Conservation (phyloP, 495 filamentous ascomycete species). For the Terfezia claveryi region DNA sequence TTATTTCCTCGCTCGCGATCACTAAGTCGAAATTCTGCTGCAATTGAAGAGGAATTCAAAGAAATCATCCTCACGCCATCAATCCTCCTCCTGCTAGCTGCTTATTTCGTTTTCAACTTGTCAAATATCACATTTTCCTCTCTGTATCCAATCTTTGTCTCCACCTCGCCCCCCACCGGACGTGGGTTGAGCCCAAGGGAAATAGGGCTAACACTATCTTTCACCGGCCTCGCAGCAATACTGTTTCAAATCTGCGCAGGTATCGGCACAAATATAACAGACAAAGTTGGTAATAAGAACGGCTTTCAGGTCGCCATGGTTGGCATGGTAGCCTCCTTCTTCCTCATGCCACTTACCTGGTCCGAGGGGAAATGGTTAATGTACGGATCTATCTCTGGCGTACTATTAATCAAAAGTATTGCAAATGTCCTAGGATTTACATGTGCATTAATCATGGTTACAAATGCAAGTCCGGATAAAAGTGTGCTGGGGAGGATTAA, state of each 20-base stretch:
- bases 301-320: conserved; percentile 60
- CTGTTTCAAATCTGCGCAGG: conserved; percentile 51
- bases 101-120: conserved; percentile 73
- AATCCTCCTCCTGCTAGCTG: conserved; percentile 54
- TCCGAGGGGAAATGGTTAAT: conserved; percentile 37
- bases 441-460: conserved; percentile 72
- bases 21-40: conserved; percentile 14
- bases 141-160: conserved; percentile 76
- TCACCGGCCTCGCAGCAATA: conserved; percentile 66
- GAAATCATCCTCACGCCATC: conserved; percentile 46
- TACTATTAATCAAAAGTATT: conserved; percentile 71
- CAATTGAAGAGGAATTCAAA: conserved; percentile 19
- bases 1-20: background rate
- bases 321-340: conserved; percentile 64
- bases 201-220: conserved; percentile 68
- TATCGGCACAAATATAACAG: conserved; percentile 55
- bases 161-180: conserved; percentile 49
- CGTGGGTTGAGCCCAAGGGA: conserved; percentile 51
- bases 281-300: conserved; percentile 61
- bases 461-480: conserved; percentile 73
- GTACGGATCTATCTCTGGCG: conserved; percentile 52
- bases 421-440: conserved; percentile 75
- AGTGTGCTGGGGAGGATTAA: conserved; percentile 76
- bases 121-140: conserved; percentile 78
- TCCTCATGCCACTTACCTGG: conserved; percentile 74